These are phyloP conservation scores for Pyrenophora graminea DNA, from an alignment of 2,329 filamentous ascomycete species.

Conservation along the genomic window DNA sequence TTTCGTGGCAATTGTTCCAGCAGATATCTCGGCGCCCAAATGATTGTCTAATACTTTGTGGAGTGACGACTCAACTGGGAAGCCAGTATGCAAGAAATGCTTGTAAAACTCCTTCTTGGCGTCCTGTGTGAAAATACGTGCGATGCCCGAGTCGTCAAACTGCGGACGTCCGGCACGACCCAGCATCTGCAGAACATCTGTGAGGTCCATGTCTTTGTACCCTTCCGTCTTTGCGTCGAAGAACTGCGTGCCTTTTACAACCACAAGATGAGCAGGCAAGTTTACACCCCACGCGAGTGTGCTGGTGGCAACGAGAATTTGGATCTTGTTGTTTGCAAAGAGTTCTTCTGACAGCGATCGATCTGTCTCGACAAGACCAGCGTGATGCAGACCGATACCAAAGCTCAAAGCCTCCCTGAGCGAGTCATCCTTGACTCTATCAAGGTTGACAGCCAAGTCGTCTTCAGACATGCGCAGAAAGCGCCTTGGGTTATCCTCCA, in stretches of 20 bases:
- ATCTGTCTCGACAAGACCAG: slow-evolving; percentile 93
- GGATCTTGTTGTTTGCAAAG: slow-evolving; percentile 97
- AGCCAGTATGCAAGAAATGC: slow-evolving; percentile 96
- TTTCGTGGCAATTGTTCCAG: slow-evolving; percentile 89
- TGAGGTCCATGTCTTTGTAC: slow-evolving; percentile 98
- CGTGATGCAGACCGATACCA: slow-evolving; percentile 95
- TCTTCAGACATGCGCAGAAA: slow-evolving; percentile 96
- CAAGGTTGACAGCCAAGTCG: slow-evolving; percentile 84
- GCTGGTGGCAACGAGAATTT: slow-evolving; percentile 92
- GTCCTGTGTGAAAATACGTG: slow-evolving; percentile 95
- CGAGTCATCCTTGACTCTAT: slow-evolving; percentile 89
- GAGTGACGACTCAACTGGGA: slow-evolving; percentile 93
- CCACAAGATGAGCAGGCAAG: slow-evolving; percentile 90
- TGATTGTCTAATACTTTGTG: slow-evolving; percentile 98
- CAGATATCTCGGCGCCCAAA: slow-evolving; percentile 90
- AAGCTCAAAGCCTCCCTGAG: slow-evolving; percentile 94
- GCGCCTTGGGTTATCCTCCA: slow-evolving; percentile 95
- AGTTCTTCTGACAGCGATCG: slow-evolving; percentile 89
- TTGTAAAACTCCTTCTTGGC: slow-evolving; percentile 99
- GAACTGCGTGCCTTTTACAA: slow-evolving; percentile 97
- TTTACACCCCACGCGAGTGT: slow-evolving; percentile 99
- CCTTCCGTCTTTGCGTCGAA: slow-evolving; percentile 97
- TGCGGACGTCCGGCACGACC: slow-evolving; percentile 93
- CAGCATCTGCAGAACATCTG: slow-evolving; percentile 96
- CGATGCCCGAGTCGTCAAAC: slow-evolving; percentile 94